phyloP scores from a whole-genome alignment of 2,329 filamentous ascomycete species.

The Metarhizium guizhouense region DNA sequence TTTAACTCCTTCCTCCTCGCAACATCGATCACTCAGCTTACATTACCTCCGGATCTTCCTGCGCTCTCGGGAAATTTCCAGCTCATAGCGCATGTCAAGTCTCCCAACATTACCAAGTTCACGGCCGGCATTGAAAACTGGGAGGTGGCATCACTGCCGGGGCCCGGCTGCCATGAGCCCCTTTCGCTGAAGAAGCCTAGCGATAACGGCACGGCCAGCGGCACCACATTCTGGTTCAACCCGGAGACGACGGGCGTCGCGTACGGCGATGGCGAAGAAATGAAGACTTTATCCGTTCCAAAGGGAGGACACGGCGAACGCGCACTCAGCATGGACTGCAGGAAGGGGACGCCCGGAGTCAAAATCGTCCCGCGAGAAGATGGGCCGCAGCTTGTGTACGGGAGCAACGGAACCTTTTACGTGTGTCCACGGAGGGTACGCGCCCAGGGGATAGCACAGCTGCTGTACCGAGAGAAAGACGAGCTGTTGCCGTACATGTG shows the following conservation, averaged over 20 bases:
- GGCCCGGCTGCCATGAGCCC: neutral
- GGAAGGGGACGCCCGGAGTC: neutral
- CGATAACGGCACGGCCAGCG: neutral
- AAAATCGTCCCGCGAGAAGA: neutral
- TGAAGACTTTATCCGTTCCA: neutral
- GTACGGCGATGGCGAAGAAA: neutral
- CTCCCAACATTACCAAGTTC: conserved; percentile 1
- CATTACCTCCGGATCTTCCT: neutral
- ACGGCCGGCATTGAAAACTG: conserved; percentile 5
- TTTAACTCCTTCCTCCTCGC: neutral
- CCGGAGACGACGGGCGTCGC: neutral
- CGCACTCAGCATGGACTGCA: conserved; percentile 4
- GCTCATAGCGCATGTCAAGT: conserved; percentile 4
- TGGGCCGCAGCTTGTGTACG: conserved; percentile 3
- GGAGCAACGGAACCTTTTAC: conserved; percentile 1
- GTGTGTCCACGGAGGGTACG: conserved; percentile 1
- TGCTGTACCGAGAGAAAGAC: neutral
- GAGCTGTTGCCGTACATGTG: conserved; percentile 3
- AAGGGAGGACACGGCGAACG: neutral
- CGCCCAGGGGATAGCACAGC: neutral
- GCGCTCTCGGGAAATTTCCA: neutral
- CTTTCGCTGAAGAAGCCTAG: neutral
- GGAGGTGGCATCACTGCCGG: neutral
- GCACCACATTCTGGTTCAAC: conserved; percentile 4
- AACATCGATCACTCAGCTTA: neutral